Conservation (phyloP, 1,284 basidiomycete species). For the Limonomyces culmigenus region DNA sequence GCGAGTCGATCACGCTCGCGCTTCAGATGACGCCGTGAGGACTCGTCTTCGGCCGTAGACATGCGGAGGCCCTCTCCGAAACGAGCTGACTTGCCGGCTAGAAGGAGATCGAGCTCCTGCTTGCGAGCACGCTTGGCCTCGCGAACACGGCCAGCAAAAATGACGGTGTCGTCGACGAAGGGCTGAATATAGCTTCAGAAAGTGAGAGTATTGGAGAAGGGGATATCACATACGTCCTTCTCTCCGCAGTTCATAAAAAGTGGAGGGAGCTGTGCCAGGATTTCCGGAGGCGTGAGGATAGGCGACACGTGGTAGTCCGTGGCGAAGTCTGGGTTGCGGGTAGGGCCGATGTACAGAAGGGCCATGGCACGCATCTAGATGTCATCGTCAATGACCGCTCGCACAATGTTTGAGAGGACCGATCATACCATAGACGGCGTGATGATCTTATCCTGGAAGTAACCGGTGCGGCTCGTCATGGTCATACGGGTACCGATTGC, state of each 20-base stretch:
- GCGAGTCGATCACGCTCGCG: constrained; percentile 41
- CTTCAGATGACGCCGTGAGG: constrained; percentile 23
- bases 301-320: constrained; percentile 94
- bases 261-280: constrained; percentile 88
- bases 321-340: constrained; percentile 82
- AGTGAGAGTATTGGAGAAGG: no score
- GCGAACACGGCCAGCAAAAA: constrained; percentile 84
- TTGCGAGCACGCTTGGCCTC: constrained; percentile 81
- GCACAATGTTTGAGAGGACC: constrained; percentile 1
- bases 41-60: constrained; percentile 17
- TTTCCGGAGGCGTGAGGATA: constrained; percentile 68
- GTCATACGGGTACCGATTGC: constrained; percentile 81
- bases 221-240: no score
- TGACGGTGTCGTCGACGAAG: constrained; percentile 90
- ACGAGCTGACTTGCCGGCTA: constrained; percentile 37
- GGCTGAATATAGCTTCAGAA: no score
- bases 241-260: constrained; percentile 88
- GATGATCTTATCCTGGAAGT: constrained; percentile 85
- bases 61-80: constrained; percentile 39
- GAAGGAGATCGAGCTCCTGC: constrained; percentile 39
- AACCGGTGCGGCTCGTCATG: constrained; percentile 91
- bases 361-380: constrained; percentile 94
- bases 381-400: not conserved
- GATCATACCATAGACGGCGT: constrained; percentile 77
- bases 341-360: constrained; percentile 89